Conservation (phyloP, 2,329 filamentous ascomycete genomes). For the Paecilomyces sp. region DNA sequence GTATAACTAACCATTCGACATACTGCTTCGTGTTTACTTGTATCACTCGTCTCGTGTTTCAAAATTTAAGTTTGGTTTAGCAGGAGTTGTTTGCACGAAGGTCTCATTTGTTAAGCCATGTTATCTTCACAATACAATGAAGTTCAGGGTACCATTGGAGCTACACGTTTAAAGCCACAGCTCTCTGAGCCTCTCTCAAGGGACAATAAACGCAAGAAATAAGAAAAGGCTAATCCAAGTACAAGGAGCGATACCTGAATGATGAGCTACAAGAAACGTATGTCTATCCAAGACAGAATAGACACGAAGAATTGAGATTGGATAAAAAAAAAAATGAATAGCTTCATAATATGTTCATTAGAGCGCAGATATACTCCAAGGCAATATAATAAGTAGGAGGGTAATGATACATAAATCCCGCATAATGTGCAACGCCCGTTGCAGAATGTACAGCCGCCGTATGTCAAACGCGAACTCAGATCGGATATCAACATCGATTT, state of each 20-base stretch:
- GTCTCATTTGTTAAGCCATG: not conserved
- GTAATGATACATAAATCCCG: not conserved
- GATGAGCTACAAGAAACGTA: not conserved
- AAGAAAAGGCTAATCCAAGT: not conserved
- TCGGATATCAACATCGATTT: not conserved
- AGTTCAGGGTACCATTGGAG: not conserved
- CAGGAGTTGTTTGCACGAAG: not conserved
- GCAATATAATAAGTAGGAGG: not conserved
- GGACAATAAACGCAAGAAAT: not conserved
- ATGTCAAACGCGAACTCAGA: not conserved
- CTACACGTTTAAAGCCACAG: no score
- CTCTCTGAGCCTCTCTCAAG: no score
- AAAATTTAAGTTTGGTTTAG: not conserved
- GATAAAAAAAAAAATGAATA: not conserved
- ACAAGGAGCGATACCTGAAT: not conserved
- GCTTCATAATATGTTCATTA: conserved; percentile 1
- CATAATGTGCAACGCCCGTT: not conserved
- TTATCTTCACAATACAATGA: not conserved
- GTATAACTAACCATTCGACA: not conserved
- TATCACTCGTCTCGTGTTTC: not conserved
- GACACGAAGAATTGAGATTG: not conserved
- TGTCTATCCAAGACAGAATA: not conserved
- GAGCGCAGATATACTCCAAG: not conserved
- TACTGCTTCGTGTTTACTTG: not conserved
- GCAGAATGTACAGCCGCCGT: not conserved